Base-by-base conservation (phyloP, 495 filamentous ascomycete genomes). In the Ramalina intermedia region DNA sequence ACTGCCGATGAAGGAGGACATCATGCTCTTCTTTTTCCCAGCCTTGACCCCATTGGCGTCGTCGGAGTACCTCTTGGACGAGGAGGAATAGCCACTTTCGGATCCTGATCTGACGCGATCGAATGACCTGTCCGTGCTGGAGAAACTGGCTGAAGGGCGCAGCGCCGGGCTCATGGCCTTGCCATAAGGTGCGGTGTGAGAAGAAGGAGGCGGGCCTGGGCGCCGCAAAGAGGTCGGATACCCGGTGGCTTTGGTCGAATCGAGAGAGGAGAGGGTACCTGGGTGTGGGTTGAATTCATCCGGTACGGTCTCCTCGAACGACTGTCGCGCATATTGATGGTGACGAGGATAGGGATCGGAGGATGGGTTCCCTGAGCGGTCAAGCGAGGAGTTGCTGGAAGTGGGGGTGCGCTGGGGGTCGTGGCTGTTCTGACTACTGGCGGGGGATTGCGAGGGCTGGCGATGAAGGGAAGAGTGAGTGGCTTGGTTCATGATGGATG, bases 1-100 rank as follows among this genome's bases (percentile, higher is more conserved):
- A 65, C 83, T 90, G 58, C 81, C 94, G 76, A 98, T 81, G 61
- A 96, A 94, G 56, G 82, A 88, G 2, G 90, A 94, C 60, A 98
- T 93, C 47, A 87, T 87, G 42, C 84, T 82, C 70, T 94, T 96
- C 72, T 96, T 94, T 58, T 85, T 76, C 53, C 81, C 67, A 46
- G 78, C 65, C 54, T 72, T 74, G 38, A 70, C 61, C 40, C 44
- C 44, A 27, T 27, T 81, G 46, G 70, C 71, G 61, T 96, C 93
- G 61, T 94, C 91, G 49, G 87, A 93, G 61, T 84, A 85, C 52
- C 89, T 71, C 64, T 96, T 89, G 38, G 75, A 61, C 43, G 66
- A 57, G 52, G 66, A 63, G 33, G 54, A 47, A 36, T 24, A 48
- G 52, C 24, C 49, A 37, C 55, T 63, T 17, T 73, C 68, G 37